Evolutionary conservation across 129 eudicot species (phyloP).

Genomic region (Flaveria bidentis): DNA sequence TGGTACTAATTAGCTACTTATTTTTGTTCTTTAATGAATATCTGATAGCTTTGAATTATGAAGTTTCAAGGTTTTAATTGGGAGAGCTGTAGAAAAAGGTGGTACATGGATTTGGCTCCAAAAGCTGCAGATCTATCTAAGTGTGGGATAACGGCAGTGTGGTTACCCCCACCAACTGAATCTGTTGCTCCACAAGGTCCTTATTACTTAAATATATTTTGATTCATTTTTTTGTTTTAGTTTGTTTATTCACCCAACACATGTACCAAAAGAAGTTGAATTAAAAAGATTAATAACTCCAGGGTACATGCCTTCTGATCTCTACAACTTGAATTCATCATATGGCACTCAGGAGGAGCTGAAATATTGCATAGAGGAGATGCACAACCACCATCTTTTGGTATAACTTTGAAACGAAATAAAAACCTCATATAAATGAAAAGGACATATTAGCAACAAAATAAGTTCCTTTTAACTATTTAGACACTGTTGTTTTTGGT

Average conservation of each 20-base stretch:
- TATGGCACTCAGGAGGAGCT: slow-evolving; percentile 66
- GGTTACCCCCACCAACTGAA: slow-evolving; percentile 79
- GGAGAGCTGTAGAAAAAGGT: slow-evolving; percentile 66
- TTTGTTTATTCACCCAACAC: not conserved
- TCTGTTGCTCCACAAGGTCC: slow-evolving; percentile 76
- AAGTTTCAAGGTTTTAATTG: slow-evolving; percentile 81
- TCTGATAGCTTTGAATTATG: slow-evolving; percentile 13
- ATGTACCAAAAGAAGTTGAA: not conserved
- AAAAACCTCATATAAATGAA: not conserved
- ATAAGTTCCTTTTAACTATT: not conserved
- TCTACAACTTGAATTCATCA: slow-evolving; percentile 66
- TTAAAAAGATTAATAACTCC: slow-evolving; percentile 27
- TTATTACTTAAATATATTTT: not conserved
- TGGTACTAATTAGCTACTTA: not conserved
- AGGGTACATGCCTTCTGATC: slow-evolving; percentile 81
- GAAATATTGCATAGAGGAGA: slow-evolving; percentile 60
- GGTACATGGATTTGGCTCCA: slow-evolving; percentile 68
- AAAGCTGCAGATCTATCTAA: slow-evolving; percentile 69
- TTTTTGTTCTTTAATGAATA: slow-evolving; percentile 14
- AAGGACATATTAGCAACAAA: not conserved
- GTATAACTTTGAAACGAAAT: slow-evolving; percentile 32
- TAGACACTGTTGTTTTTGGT: not conserved
- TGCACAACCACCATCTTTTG: slow-evolving; percentile 63
- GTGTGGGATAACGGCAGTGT: slow-evolving; percentile 66
- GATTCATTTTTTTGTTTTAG: not conserved